Evolutionary conservation across 208 protist species (phyloP), one percentile per base, ranked within the genome.

Genomic region (Jaenimonas drosophilae): DNA sequence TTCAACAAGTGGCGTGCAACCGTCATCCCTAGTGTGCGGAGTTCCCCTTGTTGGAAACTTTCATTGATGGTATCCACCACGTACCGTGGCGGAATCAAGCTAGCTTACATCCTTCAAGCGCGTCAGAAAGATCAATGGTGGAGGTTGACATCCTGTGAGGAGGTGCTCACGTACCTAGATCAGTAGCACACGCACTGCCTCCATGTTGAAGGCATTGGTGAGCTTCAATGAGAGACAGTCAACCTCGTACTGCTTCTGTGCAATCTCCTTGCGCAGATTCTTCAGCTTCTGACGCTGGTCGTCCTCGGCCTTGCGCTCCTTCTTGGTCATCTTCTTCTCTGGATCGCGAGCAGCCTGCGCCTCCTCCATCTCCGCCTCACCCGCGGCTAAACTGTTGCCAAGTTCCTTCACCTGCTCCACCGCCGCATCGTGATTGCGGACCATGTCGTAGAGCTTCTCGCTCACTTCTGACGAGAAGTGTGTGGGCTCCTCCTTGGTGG

Each of bases 191-290:
- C 75, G 72, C 23, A 89, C 54, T 3, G 40, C 49, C 1, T 58
- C 40, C 28, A 80, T 73, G 20, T 68, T 52, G 50, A 89, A 89
- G 1, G 83, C 37, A 44, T 89, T 79, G 11, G 16, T 27, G 2
- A 89, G 59, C 32, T 71, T 59, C 47, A 70, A 48, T 4, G 54
- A 25, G 0, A 71, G 31, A 26, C 69, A 67, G 9, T 19, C 32
- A 2, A 65, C 55, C 14, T 76, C 54, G 49, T 83, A 78, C 46
- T 55, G 42, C 29, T 51, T 51, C 1, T 45, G 14, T 11, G 43
- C n/a, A 17, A 64, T 30, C 30, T 52, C 56, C n/a, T 53, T 52
- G 0, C 59, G 29, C 46, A 64, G 46, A 1, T 12, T 38, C 17
- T 47, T 60, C 4, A 71, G 30, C 9, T 43, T 40, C 12, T 38